Conservation (phyloP, 2,329 filamentous ascomycete genomes). For the Colletotrichum caudatum region DNA sequence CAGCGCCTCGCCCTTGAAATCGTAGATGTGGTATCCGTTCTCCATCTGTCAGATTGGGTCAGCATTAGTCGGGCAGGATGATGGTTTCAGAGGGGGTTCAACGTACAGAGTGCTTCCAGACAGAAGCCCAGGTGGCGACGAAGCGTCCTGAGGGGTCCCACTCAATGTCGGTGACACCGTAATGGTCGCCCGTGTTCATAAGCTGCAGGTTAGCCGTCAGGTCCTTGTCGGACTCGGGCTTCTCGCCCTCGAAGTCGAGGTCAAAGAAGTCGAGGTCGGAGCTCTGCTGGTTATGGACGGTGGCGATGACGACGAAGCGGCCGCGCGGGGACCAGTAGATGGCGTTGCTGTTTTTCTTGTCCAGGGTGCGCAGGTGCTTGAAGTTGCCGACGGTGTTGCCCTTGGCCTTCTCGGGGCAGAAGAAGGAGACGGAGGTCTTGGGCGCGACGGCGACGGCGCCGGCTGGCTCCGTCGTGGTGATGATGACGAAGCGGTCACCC, state of each 20-base stretch:
- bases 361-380: conserved; percentile 92
- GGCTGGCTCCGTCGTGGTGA: conserved; percentile 89
- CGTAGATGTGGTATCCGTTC: conserved; percentile 98
- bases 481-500: conserved; percentile 96
- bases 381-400: conserved; percentile 86
- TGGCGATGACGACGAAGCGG: conserved; percentile 93
- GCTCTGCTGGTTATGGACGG: conserved; percentile 91
- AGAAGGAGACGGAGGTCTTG: conserved; percentile 96
- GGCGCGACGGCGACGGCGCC: conserved; percentile 84
- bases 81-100: background rate
- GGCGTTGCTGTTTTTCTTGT: conserved; percentile 99
- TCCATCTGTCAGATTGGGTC: conserved; percentile 78
- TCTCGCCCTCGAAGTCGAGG: conserved; percentile 97
- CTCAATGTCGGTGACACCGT: conserved; percentile 96
- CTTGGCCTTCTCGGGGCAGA: conserved; percentile 96
- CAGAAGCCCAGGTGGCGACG: conserved; percentile 91
- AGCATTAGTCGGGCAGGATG: background rate
- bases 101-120: conserved; percentile 95
- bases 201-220: conserved; percentile 93
- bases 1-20: conserved; percentile 90
- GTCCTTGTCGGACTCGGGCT: conserved; percentile 92
- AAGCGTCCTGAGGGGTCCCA: conserved; percentile 98
- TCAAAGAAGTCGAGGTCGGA: conserved; percentile 98
- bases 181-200: conserved; percentile 95
- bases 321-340: conserved; percentile 99